Base-by-base conservation (phyloP, 371 early-diverging fungal genomes). In the Gilbertella persicaria region DNA sequence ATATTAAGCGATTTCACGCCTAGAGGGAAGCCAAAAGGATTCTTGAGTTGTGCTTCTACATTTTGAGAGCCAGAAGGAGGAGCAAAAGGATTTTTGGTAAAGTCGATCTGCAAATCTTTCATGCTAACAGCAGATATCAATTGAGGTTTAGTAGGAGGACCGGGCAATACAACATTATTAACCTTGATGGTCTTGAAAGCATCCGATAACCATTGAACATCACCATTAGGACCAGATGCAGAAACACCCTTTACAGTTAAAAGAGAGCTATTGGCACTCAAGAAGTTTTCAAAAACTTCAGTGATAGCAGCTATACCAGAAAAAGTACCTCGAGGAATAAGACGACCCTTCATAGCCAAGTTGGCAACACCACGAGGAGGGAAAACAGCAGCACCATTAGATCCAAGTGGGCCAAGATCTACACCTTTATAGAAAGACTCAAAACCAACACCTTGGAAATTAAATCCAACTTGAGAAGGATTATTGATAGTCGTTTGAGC, bases 21-120 rank as follows among this genome's bases (percentile, higher is more conserved):
- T 38, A 85, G 63, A 48, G 82, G 80, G 82, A 83, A 82, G 7
- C 79, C 71, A 26, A 83, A 83, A 3, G 85, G 83, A 58, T 64
- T 78, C 57, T 82, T 64, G 50, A 76, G 69, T 52, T 78, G 74
- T 21, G 60, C 68, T 35, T 79, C 71, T 43, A 78, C 75, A 46
- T 71, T 46, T 40, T 63, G 68, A 16, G 82, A 82, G 12, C 78
- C 69, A 10, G 74, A 66, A 46, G 64, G 53, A 39, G 80, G 73
- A 41, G 63, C 63, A 61, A 78, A 82, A 37, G 70, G 67, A 53
- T 69, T 60, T 17, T 67, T 67, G 30, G 82, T 84, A 49, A 82
- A 82, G 53, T 80, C 80, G 35, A 82, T 51, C 10, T 63, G 60
- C 55, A 80, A 62, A 14, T 79, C 68, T 57, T 71, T 78, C 62